These are phyloP conservation scores for Chlorella sorokiniana DNA, from an alignment of 139 green algal genomes.

Conservation along the genomic window DNA sequence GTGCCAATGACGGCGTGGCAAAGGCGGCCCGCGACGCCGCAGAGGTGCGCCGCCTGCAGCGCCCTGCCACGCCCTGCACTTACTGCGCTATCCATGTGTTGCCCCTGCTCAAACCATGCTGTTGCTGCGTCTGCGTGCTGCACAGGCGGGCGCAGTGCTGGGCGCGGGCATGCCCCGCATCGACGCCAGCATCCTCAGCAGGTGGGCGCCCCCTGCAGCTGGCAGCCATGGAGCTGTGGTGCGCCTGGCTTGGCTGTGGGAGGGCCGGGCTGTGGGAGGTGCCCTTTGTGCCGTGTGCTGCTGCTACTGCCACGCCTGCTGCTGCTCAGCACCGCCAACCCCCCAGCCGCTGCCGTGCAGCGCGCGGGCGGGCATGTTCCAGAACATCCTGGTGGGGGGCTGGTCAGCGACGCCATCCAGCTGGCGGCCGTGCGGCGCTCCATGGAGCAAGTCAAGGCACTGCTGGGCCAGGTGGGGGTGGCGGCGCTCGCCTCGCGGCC, in stretches of 20 bases:
- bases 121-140: not conserved
- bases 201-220: not conserved
- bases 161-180: conserved; percentile 12
- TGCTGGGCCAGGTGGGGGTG: not conserved
- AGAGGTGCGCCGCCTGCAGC: too few relatives aligned
- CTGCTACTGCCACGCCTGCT: not conserved
- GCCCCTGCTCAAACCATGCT: not conserved
- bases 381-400: conserved; percentile 17
- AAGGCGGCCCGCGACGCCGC: not conserved
- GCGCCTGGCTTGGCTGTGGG: too few relatives aligned
- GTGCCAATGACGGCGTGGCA: conserved; percentile 17
- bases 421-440: conserved; percentile 18
- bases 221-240: too few relatives aligned
- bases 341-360: not conserved
- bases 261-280: too few relatives aligned
- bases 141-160: conserved; percentile 13
- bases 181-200: not conserved
- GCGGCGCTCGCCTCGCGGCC: not conserved
- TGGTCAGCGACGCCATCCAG: not conserved
- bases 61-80: too few relatives aligned
- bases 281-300: not conserved
- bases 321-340: too few relatives aligned
- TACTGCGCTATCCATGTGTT: too few relatives aligned
- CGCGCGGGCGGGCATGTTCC: not conserved
- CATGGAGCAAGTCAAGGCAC: not conserved